Conservation (phyloP, 1,284 basidiomycete species). For the Vanrija humicola region DNA sequence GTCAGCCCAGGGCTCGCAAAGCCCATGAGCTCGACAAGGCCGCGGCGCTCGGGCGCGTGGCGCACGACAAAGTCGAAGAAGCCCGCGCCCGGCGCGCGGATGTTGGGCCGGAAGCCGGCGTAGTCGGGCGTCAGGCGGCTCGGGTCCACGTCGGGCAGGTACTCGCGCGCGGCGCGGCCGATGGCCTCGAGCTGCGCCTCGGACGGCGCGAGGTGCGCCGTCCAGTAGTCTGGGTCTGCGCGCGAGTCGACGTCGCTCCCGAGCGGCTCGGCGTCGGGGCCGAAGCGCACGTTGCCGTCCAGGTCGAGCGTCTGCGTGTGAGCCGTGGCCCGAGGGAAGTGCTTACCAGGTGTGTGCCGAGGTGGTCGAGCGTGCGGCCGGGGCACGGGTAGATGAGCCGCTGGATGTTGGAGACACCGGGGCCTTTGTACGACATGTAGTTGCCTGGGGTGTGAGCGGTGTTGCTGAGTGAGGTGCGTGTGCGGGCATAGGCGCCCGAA, state of each 20-base stretch:
- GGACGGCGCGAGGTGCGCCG: constrained; percentile 62
- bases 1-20: constrained; percentile 57
- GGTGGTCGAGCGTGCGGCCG: constrained; percentile 57
- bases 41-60: constrained; percentile 36
- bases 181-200: constrained; percentile 64
- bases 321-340: constrained; percentile 7
- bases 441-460: constrained; percentile 53
- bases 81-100: constrained; percentile 65
- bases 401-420: constrained; percentile 60
- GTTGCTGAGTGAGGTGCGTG: neutral
- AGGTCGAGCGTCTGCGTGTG: constrained; percentile 67
- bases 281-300: constrained; percentile 82
- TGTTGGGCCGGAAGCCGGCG: constrained; percentile 85
- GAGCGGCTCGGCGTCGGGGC: constrained; percentile 90
- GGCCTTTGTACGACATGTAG: constrained; percentile 80
- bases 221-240: constrained; percentile 69
- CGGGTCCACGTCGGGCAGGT: constrained; percentile 66
- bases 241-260: constrained; percentile 55
- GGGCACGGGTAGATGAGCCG: constrained; percentile 89
- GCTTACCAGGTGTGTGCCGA: constrained; percentile 74
- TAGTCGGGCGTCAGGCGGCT: constrained; percentile 79
- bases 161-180: constrained; percentile 57
- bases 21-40: constrained; percentile 51
- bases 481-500: neutral
- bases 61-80: constrained; percentile 75